phyloP scores from a whole-genome alignment of 2,329 filamentous ascomycete genomes.

The Aspergillus sp. region DNA sequence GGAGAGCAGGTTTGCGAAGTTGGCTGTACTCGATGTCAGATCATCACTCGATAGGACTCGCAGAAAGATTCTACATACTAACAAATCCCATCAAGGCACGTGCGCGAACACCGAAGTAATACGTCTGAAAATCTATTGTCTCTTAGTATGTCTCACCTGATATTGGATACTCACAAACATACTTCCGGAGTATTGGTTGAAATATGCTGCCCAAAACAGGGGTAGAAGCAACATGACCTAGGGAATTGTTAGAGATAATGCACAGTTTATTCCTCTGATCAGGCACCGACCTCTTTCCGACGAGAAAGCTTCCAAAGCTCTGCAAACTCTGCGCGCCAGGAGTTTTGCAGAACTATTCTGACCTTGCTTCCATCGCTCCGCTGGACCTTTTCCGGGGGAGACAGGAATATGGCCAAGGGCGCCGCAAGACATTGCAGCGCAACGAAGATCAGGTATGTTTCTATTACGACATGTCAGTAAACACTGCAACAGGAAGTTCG shows the following conservation, averaged over 20 bases:
- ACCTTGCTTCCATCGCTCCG: conserved; percentile 42
- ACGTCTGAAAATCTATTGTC: conserved; percentile 47
- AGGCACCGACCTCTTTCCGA: conserved; percentile 18
- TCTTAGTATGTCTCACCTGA: conserved; percentile 1
- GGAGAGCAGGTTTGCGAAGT: conserved; percentile 44
- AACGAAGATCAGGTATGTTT: conserved; percentile 46
- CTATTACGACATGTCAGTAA: conserved; percentile 4
- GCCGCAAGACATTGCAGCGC: conserved; percentile 38
- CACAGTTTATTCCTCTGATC: neutral
- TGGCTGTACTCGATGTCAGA: conserved; percentile 18
- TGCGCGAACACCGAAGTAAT: conserved; percentile 48
- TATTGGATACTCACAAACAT: neutral
- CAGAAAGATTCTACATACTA: conserved; percentile 14
- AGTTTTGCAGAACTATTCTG: conserved; percentile 35
- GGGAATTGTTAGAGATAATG: too few relatives aligned
- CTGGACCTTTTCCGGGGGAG: conserved; percentile 43
- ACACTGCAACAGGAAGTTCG: neutral
- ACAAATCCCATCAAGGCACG: conserved; percentile 50
- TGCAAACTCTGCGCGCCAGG: conserved; percentile 40
- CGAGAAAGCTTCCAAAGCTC: conserved; percentile 33
- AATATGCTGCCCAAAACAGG: conserved; percentile 47
- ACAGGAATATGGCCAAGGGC: conserved; percentile 41
- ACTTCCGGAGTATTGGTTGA: conserved; percentile 45
- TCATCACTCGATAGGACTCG: too few relatives aligned
- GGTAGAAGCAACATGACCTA: conserved; percentile 42